Evolutionary conservation across 805 yeast genomes (phyloP), one percentile per base, ranked within the genome.

Genomic region (Metschnikowia anglica): DNA sequence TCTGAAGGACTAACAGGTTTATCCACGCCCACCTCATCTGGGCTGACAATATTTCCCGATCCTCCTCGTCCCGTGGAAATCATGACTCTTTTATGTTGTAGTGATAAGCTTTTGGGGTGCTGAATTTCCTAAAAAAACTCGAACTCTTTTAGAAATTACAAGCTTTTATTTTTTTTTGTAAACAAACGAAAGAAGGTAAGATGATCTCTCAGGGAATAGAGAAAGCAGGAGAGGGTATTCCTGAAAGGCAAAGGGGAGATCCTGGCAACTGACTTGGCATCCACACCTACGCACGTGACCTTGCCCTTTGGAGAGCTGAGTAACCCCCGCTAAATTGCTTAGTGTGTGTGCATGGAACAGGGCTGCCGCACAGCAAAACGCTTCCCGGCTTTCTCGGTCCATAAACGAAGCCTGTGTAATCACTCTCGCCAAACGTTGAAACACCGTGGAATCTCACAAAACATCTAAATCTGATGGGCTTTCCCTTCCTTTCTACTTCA

Each of bases 51-150:
- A 42, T 65, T 66, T 7, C 70, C 71, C 17, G 71, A 63, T n/a
- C 70, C 71, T 17, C 70, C 70, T 52, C 71, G 56, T 33, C 71
- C 71, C 12, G 71, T 66, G 11, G 69, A 61, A 38, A 48, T 47
- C 53, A 49, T 49, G 28, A 12, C 16, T 23, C 16, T 23, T 4
- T 33, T 19, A 12, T 5, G 5, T 23, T 34, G 18, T 16, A n/a
- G 20, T 23, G 25, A 10, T 5, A 25, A 25, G 28, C 10, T 5
- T 25, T 12, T 13, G 10, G 28, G n/a, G 28, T 9, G n/a, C 10
- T 25, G 11, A 29, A 12, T 6, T 7, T 8, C 2, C 32, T 29
- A 10, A 29, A 15, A 8, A 7, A 11, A 15, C 32, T n/a, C n/a
- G n/a, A n/a, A n/a, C n/a, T n/a, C n/a, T n/a, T n/a, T 7, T 13